Evolutionary conservation across 345 rosid species (phyloP).

Genomic region (Nephelium lappaceum): DNA sequence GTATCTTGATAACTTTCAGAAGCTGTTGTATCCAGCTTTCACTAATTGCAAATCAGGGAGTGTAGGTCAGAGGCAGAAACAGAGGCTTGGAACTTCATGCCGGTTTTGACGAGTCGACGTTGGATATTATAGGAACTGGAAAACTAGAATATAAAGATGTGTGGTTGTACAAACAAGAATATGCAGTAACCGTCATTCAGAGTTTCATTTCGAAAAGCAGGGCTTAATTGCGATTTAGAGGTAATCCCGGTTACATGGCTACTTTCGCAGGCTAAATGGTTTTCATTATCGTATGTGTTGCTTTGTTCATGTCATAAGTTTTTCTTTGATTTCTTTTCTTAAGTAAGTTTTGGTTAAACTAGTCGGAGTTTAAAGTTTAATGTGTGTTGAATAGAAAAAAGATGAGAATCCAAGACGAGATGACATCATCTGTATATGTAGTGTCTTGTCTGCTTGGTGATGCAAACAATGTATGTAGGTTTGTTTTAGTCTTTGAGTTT

Average conservation of each 20-base stretch:
- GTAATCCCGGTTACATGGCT: neutral
- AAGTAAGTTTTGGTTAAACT: neutral
- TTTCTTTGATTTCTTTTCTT: neutral
- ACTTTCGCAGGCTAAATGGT: constrained; percentile 19
- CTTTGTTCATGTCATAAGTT: neutral
- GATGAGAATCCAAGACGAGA: neutral
- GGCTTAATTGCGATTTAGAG: constrained; percentile 11
- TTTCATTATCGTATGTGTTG: neutral
- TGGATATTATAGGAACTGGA: neutral
- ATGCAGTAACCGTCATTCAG: neutral
- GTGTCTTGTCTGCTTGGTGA: neutral
- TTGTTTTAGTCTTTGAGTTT: neutral
- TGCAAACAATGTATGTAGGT: neutral
- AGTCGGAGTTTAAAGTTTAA: neutral
- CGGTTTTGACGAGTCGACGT: constrained; percentile 38
- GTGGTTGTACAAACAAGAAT: neutral
- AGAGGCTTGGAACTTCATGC: constrained; percentile 73
- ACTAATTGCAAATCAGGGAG: constrained; percentile 31
- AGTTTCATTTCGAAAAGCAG: neutral
- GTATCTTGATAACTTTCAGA: constrained; percentile 53
- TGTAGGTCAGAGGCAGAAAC: constrained; percentile 50
- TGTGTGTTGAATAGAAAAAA: neutral
- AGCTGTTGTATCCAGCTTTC: constrained; percentile 44
- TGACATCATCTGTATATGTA: neutral
- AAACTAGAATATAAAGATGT: neutral